Evolutionary conservation across 257 asterid genomes (phyloP).

Genomic region (Thymus quinquecostatus): DNA sequence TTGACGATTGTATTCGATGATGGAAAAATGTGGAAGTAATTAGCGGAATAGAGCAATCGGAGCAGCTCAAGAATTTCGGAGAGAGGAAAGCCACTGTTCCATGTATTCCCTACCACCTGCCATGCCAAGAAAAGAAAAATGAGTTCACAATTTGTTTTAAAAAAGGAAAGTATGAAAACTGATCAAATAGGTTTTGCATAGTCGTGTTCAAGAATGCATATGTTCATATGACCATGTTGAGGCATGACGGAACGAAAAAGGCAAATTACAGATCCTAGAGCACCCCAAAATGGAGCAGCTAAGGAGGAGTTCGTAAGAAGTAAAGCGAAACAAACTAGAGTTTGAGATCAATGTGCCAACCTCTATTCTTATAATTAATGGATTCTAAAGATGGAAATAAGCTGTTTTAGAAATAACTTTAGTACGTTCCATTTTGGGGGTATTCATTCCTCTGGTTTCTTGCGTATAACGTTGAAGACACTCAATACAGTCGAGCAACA

Average conservation of each 20-base stretch:
- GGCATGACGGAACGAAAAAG: not conserved
- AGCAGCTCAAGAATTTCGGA: conserved; percentile 61
- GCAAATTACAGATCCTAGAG: not conserved
- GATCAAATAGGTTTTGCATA: not conserved
- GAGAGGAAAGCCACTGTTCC: conserved; percentile 88
- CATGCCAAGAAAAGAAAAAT: not conserved
- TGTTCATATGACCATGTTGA: not conserved
- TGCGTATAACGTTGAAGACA: not conserved
- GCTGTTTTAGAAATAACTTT: not conserved
- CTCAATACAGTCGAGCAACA: not conserved
- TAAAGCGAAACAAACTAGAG: not conserved
- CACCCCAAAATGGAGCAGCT: not conserved
- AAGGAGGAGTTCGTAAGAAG: conserved; percentile 14
- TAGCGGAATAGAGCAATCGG: not conserved
- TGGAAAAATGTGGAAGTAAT: not conserved
- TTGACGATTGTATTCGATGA: not conserved
- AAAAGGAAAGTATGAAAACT: not conserved
- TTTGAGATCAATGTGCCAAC: conserved; percentile 3
- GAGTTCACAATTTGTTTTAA: not conserved
- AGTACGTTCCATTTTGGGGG: not conserved
- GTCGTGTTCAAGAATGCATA: not conserved
- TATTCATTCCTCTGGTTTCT: not conserved
- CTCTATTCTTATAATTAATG: not conserved
- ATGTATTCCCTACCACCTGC: conserved; percentile 72
- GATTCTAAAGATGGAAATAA: conserved; percentile 8